A percentile compares a stretch with the other conserved stretches of the same genome.
These are phyloP conservation scores for Trichosporon ovoides DNA, from an alignment of 1,284 basidiomycete genomes.

Conservation along the genomic window DNA sequence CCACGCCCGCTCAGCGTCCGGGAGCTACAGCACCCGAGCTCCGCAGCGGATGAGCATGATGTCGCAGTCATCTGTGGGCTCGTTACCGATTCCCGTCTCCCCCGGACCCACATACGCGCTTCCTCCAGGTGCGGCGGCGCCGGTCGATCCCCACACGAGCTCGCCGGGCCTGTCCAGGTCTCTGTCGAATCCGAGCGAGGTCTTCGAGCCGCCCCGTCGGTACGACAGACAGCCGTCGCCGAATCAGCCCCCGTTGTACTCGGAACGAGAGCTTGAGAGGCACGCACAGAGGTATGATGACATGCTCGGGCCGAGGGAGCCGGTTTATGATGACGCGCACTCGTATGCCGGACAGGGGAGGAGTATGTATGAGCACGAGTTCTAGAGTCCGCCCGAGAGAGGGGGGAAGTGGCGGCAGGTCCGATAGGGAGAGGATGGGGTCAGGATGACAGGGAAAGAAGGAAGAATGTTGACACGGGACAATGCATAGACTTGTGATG, in stretches of 20 bases:
- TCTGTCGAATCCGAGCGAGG: neutral
- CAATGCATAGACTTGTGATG: no score
- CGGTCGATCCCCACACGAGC: no score
- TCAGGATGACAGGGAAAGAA: no score
- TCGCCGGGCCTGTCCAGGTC: neutral
- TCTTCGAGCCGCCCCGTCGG: neutral
- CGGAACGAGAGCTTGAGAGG: neutral
- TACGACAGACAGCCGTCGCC: neutral
- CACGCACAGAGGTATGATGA: neutral
- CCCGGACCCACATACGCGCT: neutral
- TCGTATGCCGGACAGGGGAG: constrained; percentile 2
- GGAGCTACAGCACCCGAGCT: no score
- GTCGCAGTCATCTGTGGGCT: neutral
- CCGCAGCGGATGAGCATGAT: neutral
- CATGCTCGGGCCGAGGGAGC: neutral
- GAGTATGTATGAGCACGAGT: constrained; percentile 18
- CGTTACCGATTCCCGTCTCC: no score
- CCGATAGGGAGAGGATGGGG: no score
- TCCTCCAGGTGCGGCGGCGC: no score
- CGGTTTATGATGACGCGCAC: constrained; percentile 11
- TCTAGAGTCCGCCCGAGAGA: constrained; percentile 9
- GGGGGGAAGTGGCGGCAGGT: no score
- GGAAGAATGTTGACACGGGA: no score
- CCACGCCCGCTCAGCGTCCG: neutral
- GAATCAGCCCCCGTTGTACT: neutral